Evolutionary conservation across 2,329 filamentous ascomycete species (phyloP), one percentile per base, ranked within the genome.

Genomic region (Biscogniauxia mediterranea): DNA sequence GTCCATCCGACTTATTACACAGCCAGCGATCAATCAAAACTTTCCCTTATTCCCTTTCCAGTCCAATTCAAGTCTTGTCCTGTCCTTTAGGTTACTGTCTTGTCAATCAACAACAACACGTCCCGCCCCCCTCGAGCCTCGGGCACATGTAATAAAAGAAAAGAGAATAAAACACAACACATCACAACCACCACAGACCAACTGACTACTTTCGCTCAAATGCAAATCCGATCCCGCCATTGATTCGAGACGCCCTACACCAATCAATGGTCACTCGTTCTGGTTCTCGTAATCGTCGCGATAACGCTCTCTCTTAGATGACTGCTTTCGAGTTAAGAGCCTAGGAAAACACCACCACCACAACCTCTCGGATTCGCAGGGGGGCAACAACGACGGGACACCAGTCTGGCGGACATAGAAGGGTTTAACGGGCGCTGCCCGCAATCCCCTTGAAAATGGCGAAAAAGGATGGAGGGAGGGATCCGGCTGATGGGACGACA

Each of bases 401-500:
- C 72, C 72, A 76, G 70, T 71, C 77, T 80, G 78, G 78, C 75
- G 75, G 72, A 73, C 70, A 71, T 68, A 64, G 70, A 70, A 69
- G 73, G 73, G 74, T 68, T 76, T 73, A 78, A 75, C 77, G 78
- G 78, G 77, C 77, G 68, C 69, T 74, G 77, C 77, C 77, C 77
- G 77, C 71, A 69, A 73, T 68, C 66, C 69, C 66, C 67, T 67
- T 68, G 71, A 59, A 32, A 55, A 78, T 79, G 77, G 67, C 74
- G 58, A 74, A 74, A 65, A 73, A 69, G 61, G 71, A 71, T 32
- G 68, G 60, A 54, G 71, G 55, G 55, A 67, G 71, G 57, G 61
- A 62, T 25, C 55, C 55, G 50, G 63, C 62, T 77, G 67, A 83
- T 77, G 84, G 84, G 52, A 89, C 88, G 21, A 92, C 94, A 74